Base-by-base conservation (phyloP, 176 grass and related monocot species). In the Paspalum notatum region DNA sequence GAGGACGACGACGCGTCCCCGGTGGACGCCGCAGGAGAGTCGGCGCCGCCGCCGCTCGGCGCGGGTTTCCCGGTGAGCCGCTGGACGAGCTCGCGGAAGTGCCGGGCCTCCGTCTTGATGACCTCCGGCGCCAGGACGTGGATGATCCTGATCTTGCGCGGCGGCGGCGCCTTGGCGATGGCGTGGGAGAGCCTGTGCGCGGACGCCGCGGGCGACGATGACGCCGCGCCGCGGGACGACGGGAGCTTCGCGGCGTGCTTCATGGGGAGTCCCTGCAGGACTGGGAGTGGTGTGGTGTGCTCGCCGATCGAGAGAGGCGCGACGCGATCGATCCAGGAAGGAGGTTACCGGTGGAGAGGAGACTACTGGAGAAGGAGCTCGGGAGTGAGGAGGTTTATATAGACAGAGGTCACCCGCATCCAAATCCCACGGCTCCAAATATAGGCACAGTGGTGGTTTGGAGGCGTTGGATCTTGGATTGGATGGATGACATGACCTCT, bases 71-170 rank as follows among this genome's bases (percentile, higher is more conserved):
- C 93, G 68, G 93, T 95, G 78, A 95, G 89, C 52, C 77, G 74
- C 72, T 92, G 93, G 48, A 92, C 93, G 78, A 95, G 84, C 20
- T 94, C 80, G 55, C 92, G 92, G 77, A 94, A 94, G 77, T 94
- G 79, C 42, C 74, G 37, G 37, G 71, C 79, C 49, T 93, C 90
- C 60, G 82, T 96, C 81, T 90, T 90, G 81, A 92, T 96, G 71
- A 92, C 25, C 74, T 88, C 85, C 21, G 90, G 88, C 58, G 75
- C 90, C 59, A 86, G 70, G 55, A 90, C 53, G 82, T 92, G 85
- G 27, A 93, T 76, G 77, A 96, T 96, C 74, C 82, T 96, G 72
- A 96, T 77, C 78, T 84, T 87, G 40, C 71, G 77, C 63, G 54
- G 82, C 68, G 75, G 81, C 71, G 77, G 43, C 45, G 78, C 18